A percentile compares a stretch with the other conserved stretches of the same genome.
Conservation (phyloP, 371 early-diverging fungal genomes). For the Chytridium lagenaria region DNA sequence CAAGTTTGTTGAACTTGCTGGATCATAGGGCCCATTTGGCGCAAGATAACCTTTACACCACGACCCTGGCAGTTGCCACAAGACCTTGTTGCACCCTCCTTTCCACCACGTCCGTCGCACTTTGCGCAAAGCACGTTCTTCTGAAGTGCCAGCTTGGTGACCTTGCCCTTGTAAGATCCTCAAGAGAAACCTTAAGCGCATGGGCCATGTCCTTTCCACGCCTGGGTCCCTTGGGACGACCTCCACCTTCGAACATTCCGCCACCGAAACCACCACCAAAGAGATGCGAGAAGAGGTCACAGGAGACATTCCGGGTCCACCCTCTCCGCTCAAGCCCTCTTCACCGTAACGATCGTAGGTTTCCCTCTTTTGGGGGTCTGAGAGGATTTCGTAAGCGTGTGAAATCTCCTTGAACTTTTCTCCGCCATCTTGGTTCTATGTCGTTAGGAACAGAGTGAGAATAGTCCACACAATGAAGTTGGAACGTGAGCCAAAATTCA, state of each 20-base stretch:
- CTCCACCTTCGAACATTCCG: conserved; percentile 55
- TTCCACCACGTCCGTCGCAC: conserved; percentile 79
- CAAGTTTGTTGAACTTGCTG: conserved; percentile 97
- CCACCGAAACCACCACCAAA: conserved; percentile 80
- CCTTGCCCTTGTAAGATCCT: conserved; percentile 90
- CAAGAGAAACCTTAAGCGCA: conserved; percentile 78
- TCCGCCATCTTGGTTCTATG: conserved; percentile 74
- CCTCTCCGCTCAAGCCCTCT: conserved; percentile 74
- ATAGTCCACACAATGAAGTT: neutral
- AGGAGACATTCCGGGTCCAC: conserved; percentile 71
- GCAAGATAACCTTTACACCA: conserved; percentile 84
- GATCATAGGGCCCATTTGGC: conserved; percentile 97
- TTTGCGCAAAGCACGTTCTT: conserved; percentile 66
- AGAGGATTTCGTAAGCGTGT: conserved; percentile 95
- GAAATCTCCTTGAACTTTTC: conserved; percentile 71
- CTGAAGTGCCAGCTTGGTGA: conserved; percentile 78
- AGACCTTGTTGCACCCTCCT: conserved; percentile 64
- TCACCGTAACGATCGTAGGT: conserved; percentile 89
- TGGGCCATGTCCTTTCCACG: conserved; percentile 72
- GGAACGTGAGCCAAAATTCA: neutral
- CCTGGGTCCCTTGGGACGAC: conserved; percentile 76
- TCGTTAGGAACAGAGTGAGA: conserved; percentile 15
- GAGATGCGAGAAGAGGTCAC: conserved; percentile 84
- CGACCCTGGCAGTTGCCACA: conserved; percentile 89
- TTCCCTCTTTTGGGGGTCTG: conserved; percentile 84